Percentiles rank a stretch among this genome's conserved stretches.
phyloP scores from a whole-genome alignment of 257 asterid species.

The Gentiana straminea region DNA sequence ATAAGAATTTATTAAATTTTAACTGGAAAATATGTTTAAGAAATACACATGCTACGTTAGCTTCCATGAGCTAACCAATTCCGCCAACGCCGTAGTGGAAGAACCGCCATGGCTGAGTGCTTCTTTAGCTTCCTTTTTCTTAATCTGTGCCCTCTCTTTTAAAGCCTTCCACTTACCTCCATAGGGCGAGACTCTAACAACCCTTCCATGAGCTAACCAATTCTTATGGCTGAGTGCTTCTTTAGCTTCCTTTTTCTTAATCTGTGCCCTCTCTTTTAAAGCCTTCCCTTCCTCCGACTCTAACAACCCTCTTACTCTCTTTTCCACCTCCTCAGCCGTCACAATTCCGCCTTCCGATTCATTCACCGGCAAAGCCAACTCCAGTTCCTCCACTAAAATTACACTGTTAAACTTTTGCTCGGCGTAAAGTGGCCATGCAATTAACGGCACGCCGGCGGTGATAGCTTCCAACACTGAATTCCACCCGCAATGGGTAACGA shows the following conservation, averaged over 20 bases:
- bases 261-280: slow-evolving; percentile 19
- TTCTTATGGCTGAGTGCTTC: slow-evolving; percentile 21
- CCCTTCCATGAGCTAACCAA: too few species aligned
- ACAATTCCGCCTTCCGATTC: slow-evolving; percentile 32
- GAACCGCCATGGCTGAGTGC: slow-evolving; percentile 39
- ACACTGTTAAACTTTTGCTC: slow-evolving; percentile 43
- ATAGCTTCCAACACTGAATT: slow-evolving; percentile 56
- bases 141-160: slow-evolving; percentile 17
- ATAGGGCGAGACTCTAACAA: too few species aligned
- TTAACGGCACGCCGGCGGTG: slow-evolving; percentile 45
- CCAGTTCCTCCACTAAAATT: slow-evolving; percentile 39
- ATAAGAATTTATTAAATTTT: too few species aligned
- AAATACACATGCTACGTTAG: too few species aligned
- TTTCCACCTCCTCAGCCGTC: slow-evolving; percentile 38
- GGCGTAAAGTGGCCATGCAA: slow-evolving; percentile 62
- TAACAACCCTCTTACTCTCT: slow-evolving; percentile 33
- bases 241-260: slow-evolving; percentile 24
- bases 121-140: slow-evolving; percentile 23
- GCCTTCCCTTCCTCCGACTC: slow-evolving; percentile 18
- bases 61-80: slow-evolving; percentile 4
- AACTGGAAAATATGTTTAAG: too few species aligned
- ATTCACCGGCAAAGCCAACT: slow-evolving; percentile 30
- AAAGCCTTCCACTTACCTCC: slow-evolving; percentile 16
- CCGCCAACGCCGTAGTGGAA: slow-evolving; percentile 5
- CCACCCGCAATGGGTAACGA: slow-evolving; percentile 66